Evolutionary conservation across 768 basidiomycete species (phyloP).

Genomic region (Xerocomellus chrysenteron): DNA sequence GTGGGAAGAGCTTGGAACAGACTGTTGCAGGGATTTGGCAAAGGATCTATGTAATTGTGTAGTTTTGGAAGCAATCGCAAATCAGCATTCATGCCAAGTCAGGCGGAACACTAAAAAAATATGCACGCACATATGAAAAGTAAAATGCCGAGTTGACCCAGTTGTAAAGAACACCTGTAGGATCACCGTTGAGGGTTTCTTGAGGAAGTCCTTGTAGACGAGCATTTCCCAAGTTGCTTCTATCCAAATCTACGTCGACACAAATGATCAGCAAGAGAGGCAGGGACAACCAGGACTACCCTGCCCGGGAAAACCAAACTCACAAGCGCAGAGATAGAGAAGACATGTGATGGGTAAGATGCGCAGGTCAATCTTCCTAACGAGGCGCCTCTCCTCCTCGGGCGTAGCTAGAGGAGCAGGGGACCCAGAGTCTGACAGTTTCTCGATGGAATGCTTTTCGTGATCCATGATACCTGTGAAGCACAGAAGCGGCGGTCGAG

Average conservation of each 20-base stretch:
- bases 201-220: constrained; percentile 70
- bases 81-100: background rate
- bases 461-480: constrained; percentile 14
- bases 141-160: constrained; percentile 79
- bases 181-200: constrained; percentile 66
- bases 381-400: constrained; percentile 36
- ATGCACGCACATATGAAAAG: constrained; percentile 60
- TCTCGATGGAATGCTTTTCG: constrained; percentile 12
- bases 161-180: constrained; percentile 61
- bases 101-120: background rate
- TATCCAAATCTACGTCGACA: constrained; percentile 50
- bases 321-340: constrained; percentile 75
- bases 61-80: background rate
- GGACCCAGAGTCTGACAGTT: background rate
- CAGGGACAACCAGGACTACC: background rate
- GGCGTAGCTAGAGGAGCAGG: constrained; percentile 23
- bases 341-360: constrained; percentile 60
- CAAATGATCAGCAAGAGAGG: constrained; percentile 1
- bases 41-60: constrained; percentile 53
- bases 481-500: background rate
- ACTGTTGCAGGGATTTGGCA: constrained; percentile 68
- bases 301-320: constrained; percentile 21
- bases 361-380: constrained; percentile 37
- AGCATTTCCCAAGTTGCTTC: constrained; percentile 78
- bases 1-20: constrained; percentile 64